Conservation (phyloP, 2,329 filamentous ascomycete genomes). For the Setomelanomma holmii region DNA sequence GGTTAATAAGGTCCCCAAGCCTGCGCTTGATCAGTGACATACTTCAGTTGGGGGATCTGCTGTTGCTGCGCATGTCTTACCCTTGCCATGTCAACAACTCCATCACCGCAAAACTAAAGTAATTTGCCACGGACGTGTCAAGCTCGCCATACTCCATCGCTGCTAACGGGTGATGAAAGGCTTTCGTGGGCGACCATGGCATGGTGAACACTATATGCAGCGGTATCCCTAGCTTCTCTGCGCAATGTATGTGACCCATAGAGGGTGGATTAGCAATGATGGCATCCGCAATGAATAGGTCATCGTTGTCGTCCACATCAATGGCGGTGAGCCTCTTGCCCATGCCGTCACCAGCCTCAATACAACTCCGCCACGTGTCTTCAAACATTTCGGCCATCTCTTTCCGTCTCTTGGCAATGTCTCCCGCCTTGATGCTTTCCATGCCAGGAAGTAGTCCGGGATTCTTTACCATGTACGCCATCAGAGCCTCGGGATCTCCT, state of each 20-base stretch:
- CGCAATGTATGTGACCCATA: conserved; percentile 65
- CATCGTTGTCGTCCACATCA: conserved; percentile 15
- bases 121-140: conserved; percentile 51
- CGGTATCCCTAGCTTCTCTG: conserved; percentile 75
- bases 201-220: conserved; percentile 85
- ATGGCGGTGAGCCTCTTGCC: conserved; percentile 15
- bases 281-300: conserved; percentile 76
- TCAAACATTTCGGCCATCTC: conserved; percentile 39
- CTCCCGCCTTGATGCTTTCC: conserved; percentile 36
- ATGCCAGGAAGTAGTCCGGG: conserved; percentile 49
- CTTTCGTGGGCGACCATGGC: conserved; percentile 58
- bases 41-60: background rate
- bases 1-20: conserved; percentile 58
- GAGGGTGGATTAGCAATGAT: conserved; percentile 36
- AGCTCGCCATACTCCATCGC: conserved; percentile 52
- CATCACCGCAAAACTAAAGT: conserved; percentile 56
- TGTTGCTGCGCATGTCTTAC: conserved; percentile 2
- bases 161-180: conserved; percentile 60
- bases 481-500: conserved; percentile 51
- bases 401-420: conserved; percentile 40
- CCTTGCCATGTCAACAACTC: conserved; percentile 61
- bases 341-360: conserved; percentile 48
- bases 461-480: conserved; percentile 61
- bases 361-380: conserved; percentile 46
- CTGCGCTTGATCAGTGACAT: conserved; percentile 1